A percentile compares a stretch with the other conserved stretches of the same genome.
Conservation (phyloP, 768 basidiomycete species). For the Tephrocybe rancida region DNA sequence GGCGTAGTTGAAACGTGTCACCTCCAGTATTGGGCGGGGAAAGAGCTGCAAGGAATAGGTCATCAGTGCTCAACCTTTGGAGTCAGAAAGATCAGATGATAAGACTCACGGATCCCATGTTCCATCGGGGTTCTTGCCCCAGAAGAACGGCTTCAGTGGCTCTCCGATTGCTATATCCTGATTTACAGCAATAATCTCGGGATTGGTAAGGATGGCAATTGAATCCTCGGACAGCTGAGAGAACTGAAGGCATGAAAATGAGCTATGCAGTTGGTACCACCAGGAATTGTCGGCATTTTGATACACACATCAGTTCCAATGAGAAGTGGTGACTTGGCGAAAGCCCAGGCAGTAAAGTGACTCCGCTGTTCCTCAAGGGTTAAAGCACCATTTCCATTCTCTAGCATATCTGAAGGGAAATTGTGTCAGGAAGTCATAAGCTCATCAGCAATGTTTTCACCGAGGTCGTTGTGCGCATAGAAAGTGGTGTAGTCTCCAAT, state of each 20-base stretch:
- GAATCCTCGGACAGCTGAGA: conserved; percentile 32
- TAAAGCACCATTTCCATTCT: conserved; percentile 54
- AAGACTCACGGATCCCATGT: conserved; percentile 26
- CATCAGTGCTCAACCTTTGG: conserved; percentile 32
- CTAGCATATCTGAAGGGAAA: conserved; percentile 20
- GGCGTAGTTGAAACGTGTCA: conserved; percentile 3
- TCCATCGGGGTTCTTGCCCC: conserved; percentile 53
- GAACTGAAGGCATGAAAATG: conserved; percentile 10
- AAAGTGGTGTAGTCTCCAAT: conserved; percentile 36
- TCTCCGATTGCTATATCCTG: conserved; percentile 52
- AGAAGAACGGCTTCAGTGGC: conserved; percentile 55
- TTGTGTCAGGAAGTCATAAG: background rate
- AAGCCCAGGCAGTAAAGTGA: conserved; percentile 60
- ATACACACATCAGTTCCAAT: conserved; percentile 47
- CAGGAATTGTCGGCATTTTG: background rate
- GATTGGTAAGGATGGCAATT: conserved; percentile 48
- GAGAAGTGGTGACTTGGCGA: conserved; percentile 55
- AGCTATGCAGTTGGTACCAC: background rate
- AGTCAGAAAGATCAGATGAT: background rate
- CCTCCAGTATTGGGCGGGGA: conserved; percentile 62
- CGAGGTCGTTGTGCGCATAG: conserved; percentile 53
- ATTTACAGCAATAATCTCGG: conserved; percentile 58
- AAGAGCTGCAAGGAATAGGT: conserved; percentile 39
- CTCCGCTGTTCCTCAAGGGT: conserved; percentile 51
- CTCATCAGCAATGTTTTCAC: conserved; percentile 23